These are phyloP conservation scores for Torulaspora globosa DNA, from an alignment of 1,139 yeast species.

Conservation along the genomic window DNA sequence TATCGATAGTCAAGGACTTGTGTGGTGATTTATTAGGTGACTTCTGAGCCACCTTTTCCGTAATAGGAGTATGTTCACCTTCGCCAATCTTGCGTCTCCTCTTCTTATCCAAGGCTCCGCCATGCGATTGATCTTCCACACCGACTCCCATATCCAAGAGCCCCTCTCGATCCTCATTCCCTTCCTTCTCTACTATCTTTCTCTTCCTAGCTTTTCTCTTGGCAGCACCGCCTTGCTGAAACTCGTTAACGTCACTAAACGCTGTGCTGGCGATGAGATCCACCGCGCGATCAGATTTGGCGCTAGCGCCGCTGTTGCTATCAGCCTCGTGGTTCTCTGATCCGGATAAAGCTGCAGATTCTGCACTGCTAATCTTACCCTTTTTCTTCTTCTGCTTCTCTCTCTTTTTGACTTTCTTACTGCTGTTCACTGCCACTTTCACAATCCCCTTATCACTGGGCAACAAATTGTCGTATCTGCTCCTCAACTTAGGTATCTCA, in stretches of 20 bases:
- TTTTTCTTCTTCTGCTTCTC: conserved; percentile 4
- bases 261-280: conserved; percentile 7
- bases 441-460: conserved; percentile 21
- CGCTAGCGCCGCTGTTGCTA: not conserved
- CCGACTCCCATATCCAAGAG: conserved; percentile 7
- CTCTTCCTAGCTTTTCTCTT: conserved; percentile 8
- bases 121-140: not conserved
- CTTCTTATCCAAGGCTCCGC: conserved; percentile 2
- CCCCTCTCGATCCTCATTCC: conserved; percentile 7
- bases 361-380: conserved; percentile 1
- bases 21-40: conserved; percentile 25
- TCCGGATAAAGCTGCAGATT: conserved; percentile 2
- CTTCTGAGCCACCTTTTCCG: conserved; percentile 25
- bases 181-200: conserved; percentile 1
- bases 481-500: conserved; percentile 22
- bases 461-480: conserved; percentile 13
- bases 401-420: conserved; percentile 10
- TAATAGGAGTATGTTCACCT: conserved; percentile 21
- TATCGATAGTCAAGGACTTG: conserved; percentile 23
- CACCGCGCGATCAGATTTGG: not conserved
- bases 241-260: conserved; percentile 12
- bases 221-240: conserved; percentile 6
- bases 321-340: conserved; percentile 8
- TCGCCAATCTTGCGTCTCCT: conserved; percentile 18
- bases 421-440: conserved; percentile 12